Base-by-base conservation (phyloP, 2,329 filamentous ascomycete species). In the Plenodomus tracheiphilus region DNA sequence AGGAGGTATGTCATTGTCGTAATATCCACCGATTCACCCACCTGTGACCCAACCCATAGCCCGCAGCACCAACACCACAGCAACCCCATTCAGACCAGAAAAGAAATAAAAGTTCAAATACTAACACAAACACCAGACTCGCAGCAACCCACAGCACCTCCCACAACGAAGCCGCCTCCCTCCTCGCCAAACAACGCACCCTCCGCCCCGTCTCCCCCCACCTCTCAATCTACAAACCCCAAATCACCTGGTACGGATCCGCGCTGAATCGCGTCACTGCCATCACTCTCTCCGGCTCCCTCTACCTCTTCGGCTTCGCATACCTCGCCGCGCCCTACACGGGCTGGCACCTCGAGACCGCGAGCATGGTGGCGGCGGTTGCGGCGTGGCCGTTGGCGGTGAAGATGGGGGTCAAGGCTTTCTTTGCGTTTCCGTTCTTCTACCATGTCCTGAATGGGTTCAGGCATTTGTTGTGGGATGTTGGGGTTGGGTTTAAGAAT, bases 181-280 rank as follows among this genome's bases (percentile, higher is more conserved):
- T 96, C 75, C 89, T 97, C 70, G 86, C 83, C 66, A 79, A 84
- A 68, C 92, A 97, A 80, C 92, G 92, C 66, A 81, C 87, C 47
- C 76, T 81, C 68, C 92, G 92, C 43, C 92, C 92, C 70, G 81
- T 96, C 64, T 82, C 90, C 39, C 92, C 92, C 46, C 91, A 97
- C 72, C 84, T 97, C 56, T 73, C 77, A 68, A 92, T 95, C 82
- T 97, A 97, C 85, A 82, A 85, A 73, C 83, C 87, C 51, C 85
- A 90, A 74, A 88, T 97, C 77, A 94, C 90, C 64, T 96, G 86
- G 87, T 86, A 89, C 74, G 81, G 81, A 61, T 86, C 85, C 62
- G 85, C 79, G 49, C 81, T 89, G 75, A 89, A 91, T 79, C 91
- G 92, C 67, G 85, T 96, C 77, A 93, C 90, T n/a, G 92, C 90